A percentile compares a stretch with the other conserved stretches of the same genome.
phyloP scores from a whole-genome alignment of 2,329 filamentous ascomycete genomes.

The Helminthosporium solani region DNA sequence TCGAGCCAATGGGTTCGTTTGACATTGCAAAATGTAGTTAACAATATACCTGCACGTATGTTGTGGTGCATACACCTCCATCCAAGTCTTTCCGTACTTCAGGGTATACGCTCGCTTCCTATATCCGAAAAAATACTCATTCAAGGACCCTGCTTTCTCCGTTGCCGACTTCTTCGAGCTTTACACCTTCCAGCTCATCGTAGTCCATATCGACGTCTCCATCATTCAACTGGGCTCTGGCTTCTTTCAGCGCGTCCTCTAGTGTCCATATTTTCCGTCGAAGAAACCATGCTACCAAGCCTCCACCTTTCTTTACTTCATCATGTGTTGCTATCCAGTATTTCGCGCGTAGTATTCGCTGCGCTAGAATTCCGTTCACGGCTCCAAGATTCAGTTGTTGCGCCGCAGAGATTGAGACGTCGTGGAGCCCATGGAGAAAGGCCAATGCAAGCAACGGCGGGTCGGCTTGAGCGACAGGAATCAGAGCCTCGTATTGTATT shows the following conservation, averaged over 20 bases:
- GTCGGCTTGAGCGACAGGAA: constrained; percentile 44
- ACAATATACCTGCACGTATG: not conserved
- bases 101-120: not conserved
- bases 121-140: constrained; percentile 21
- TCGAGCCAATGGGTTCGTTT: not conserved
- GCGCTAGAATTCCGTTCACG: constrained; percentile 60
- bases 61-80: not conserved
- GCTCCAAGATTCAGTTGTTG: constrained; percentile 66
- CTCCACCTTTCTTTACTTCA: constrained; percentile 61
- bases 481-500: constrained; percentile 52
- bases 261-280: constrained; percentile 45
- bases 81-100: not conserved
- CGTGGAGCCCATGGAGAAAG: constrained; percentile 64
- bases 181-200: constrained; percentile 44
- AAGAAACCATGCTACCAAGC: constrained; percentile 56
- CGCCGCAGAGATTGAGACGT: constrained; percentile 53
- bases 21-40: not conserved
- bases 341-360: constrained; percentile 53
- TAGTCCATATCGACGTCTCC: constrained; percentile 27
- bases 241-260: constrained; percentile 51
- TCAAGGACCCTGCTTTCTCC: constrained; percentile 57
- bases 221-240: constrained; percentile 47
- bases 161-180: constrained; percentile 57
- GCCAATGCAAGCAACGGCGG: constrained; percentile 57
- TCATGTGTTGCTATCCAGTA: constrained; percentile 70